Evolutionary conservation across 768 basidiomycete genomes (phyloP), one percentile per base, ranked within the genome.

Genomic region (Suillus lakei): DNA sequence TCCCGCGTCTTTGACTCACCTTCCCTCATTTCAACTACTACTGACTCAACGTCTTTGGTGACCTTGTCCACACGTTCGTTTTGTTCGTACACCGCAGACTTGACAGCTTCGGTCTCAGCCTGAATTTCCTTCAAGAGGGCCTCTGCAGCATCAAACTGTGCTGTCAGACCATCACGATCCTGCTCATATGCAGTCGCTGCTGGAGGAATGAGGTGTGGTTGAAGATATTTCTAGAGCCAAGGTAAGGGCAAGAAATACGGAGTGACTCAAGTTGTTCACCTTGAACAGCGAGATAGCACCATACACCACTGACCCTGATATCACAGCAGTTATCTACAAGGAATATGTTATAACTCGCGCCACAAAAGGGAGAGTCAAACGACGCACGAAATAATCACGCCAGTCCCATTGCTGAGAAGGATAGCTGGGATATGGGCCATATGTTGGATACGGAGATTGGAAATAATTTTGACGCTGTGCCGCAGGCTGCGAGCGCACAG

Each of bases 331-430:
- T 71, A 99, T 96, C 96, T 98, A 73, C 9, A 8, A 23, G 32
- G 38, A 16, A 58, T 69, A 74, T 69, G 60, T 21, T 30, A 41
- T 13, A n/a, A 26, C 2, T 2, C 15, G 10, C 30, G 30, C 21
- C 10, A 21, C 53, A 30, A 10, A 21, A 4, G 0, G 34, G 18
- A 39, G 59, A 18, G 54, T 46, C 30, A 30, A 39, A 50, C 41
- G 23, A 81, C 93, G 73, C 73, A 96, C 96, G 76, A 99, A 99
- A 77, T 97, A 95, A 79, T 99, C 98, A 64, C 96, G 84, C 98
- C 98, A 99, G 76, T 99, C 97, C 86, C 93, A 89, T 65, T 81
- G 82, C 10, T 85, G 87, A 28, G 79, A 72, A 30, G 77, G 78
- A 67, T 85, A 77, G 60, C 67, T 63, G 0, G 63, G 59, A 71